Percentiles rank a stretch among this genome's conserved stretches.
Conservation (phyloP, 2,329 filamentous ascomycete species). For the Penicillium rolfsii region DNA sequence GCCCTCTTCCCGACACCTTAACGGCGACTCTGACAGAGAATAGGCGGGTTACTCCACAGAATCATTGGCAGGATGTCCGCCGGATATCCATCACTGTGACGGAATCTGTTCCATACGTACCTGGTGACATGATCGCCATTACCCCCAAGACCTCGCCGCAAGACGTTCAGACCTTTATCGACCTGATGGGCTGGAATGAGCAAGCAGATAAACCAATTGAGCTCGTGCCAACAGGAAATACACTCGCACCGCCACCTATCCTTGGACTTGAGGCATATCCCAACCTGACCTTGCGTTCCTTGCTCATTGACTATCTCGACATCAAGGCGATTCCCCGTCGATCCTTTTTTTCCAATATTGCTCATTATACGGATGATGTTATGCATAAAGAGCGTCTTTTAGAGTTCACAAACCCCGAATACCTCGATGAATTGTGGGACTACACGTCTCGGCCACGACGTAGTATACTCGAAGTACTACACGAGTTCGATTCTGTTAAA, state of each 20-base stretch:
- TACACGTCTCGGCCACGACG: slow-evolving; percentile 89
- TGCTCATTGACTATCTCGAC: slow-evolving; percentile 83
- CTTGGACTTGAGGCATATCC: slow-evolving; percentile 42
- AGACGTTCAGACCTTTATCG: slow-evolving; percentile 78
- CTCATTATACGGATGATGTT: slow-evolving; percentile 71
- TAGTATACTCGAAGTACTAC: slow-evolving; percentile 87
- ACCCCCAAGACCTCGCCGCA: slow-evolving; percentile 83
- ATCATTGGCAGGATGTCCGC: slow-evolving; percentile 94
- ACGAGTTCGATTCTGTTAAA: slow-evolving; percentile 83
- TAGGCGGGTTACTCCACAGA: slow-evolving; percentile 69
- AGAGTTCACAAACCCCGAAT: slow-evolving; percentile 79
- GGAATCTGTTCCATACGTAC: slow-evolving; percentile 56
- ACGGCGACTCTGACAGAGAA: slow-evolving; percentile 67
- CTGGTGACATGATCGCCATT: slow-evolving; percentile 79
- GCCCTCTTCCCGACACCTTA: slow-evolving; percentile 63
- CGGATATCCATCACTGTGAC: slow-evolving; percentile 65
- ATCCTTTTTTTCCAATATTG: slow-evolving; percentile 78
- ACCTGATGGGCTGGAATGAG: slow-evolving; percentile 75
- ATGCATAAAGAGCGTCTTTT: slow-evolving; percentile 79
- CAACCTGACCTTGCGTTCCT: slow-evolving; percentile 67
- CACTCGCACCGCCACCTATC: slow-evolving; percentile 35
- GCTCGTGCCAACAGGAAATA: slow-evolving; percentile 45
- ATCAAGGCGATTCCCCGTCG: slow-evolving; percentile 87
- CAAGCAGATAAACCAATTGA: slow-evolving; percentile 72
- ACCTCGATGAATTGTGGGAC: slow-evolving; percentile 90